phyloP scores from a whole-genome alignment of 83 land plant genomes.

The Larix sibirica region DNA sequence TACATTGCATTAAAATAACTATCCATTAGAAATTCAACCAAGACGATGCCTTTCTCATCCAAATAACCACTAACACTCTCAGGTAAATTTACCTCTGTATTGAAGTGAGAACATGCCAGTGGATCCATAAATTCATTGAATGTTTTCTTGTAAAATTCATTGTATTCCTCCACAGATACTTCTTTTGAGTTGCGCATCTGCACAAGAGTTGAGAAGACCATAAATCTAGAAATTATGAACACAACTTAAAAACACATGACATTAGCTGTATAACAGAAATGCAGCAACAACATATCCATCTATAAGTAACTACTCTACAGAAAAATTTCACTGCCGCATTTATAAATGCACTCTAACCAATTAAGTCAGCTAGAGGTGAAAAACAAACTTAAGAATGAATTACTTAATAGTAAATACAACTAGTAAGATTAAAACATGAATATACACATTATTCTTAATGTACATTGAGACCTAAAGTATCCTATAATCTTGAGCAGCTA shows the following conservation, averaged over 20 bases:
- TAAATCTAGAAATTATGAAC: background rate
- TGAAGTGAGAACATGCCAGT: constrained; percentile 82
- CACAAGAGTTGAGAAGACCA: background rate
- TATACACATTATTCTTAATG: too few relatives aligned
- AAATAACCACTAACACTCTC: background rate
- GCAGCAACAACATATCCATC: background rate
- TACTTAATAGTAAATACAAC: too few relatives aligned
- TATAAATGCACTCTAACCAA: too few relatives aligned
- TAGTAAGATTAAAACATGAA: too few relatives aligned
- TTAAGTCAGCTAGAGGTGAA: too few relatives aligned
- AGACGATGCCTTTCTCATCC: too few relatives aligned
- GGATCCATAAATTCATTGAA: constrained; percentile 95
- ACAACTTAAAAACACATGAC: background rate
- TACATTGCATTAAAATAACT: constrained; percentile 24
- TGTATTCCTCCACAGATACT: constrained; percentile 76
- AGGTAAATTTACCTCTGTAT: constrained; percentile 70
- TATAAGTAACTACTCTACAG: too few relatives aligned
- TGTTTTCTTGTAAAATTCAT: constrained; percentile 87
- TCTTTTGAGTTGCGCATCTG: constrained; percentile 94
- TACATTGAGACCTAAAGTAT: too few relatives aligned
- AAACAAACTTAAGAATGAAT: too few relatives aligned
- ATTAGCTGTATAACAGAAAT: background rate
- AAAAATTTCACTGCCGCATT: too few relatives aligned
- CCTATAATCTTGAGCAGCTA: too few relatives aligned
- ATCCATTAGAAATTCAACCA: too few relatives aligned